These are phyloP conservation scores for Penicillium sp. DNA, from an alignment of 2,329 filamentous ascomycete species.

Conservation along the genomic window DNA sequence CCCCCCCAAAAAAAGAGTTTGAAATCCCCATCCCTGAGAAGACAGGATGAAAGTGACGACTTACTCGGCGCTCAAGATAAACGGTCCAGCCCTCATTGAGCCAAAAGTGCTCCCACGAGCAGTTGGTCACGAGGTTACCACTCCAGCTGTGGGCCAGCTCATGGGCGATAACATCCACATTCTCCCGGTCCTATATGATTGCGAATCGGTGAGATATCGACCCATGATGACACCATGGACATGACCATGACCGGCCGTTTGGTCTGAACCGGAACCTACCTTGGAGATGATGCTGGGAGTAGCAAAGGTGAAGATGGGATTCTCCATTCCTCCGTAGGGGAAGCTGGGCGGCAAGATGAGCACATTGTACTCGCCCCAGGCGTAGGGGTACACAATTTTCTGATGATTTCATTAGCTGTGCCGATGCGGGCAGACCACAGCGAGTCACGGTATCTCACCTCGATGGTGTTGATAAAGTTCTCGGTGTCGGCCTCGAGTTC, in stretches of 20 bases:
- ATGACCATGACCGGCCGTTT: neutral
- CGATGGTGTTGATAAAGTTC: constrained; percentile 81
- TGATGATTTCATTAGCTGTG: constrained; percentile 15
- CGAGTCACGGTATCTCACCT: constrained; percentile 48
- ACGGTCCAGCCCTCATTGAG: constrained; percentile 83
- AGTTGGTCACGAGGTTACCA: constrained; percentile 62
- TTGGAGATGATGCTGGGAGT: constrained; percentile 92
- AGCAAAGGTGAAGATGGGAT: constrained; percentile 90
- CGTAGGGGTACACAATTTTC: constrained; percentile 73
- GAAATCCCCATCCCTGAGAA: too few species aligned
- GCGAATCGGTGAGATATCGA: neutral
- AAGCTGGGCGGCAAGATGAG: constrained; percentile 85
- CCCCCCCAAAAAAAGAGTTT: neutral
- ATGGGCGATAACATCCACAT: constrained; percentile 93
- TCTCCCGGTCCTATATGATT: constrained; percentile 60
- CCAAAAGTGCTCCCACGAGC: constrained; percentile 51
- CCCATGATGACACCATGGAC: neutral
- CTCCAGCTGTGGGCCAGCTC: constrained; percentile 75
- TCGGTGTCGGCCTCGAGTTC: constrained; percentile 89
- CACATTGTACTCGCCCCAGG: constrained; percentile 93
- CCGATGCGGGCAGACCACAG: neutral
- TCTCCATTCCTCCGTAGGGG: constrained; percentile 79
- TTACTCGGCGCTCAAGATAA: constrained; percentile 75
- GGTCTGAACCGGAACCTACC: constrained; percentile 21
- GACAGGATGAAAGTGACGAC: constrained; percentile 3